Base-by-base conservation (phyloP, 2,329 filamentous ascomycete genomes). In the Tolypocladium guangdongense region DNA sequence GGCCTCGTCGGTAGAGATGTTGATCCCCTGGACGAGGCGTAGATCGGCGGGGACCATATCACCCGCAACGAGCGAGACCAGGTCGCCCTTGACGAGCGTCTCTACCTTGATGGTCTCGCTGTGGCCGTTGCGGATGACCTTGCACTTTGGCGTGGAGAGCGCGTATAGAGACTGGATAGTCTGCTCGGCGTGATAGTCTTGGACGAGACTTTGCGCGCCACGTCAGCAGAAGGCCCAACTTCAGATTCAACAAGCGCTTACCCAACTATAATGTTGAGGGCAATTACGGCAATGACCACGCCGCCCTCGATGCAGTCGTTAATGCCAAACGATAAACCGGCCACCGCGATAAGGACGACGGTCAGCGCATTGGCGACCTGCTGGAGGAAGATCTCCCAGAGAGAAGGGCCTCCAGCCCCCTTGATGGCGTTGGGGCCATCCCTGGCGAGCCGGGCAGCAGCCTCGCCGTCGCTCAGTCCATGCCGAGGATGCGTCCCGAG, bases 301-400 rank as follows among this genome's bases (percentile, higher is more conserved):
- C 76, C 77, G 58, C 76, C 82, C 71, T 85, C 82, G 64, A 83
- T 76, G 63, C 77, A 84, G 65, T 84, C 83, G 61, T 75, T 63
- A 60, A 86, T 86, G 65, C 77, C 80, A 70, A 84, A 86, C 49
- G 80, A 83, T 55, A 82, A 72, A 55, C 81, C 83, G 82, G 88
- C 88, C 63, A 87, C 86, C 63, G 88, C 82, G 60, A 90, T 75
- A 60, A 90, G 82, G 57, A 88, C 83, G 66, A 86, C 76, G 58
- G 86, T 89, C 70, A 89, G 74, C 72, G 84, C 87, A 73, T 89
- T 89, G 59, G 85, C 87, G 61, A 88, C 79, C 74, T 89, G 86
- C 65, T 84, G 86, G 71, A 89, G 70, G 72, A 89, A 78, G 73
- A 89, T 87, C 72, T 86, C 81, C 81, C 84, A 87, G 70, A 85